Percentiles rank a stretch among this genome's conserved stretches.
Conservation (phyloP, 495 filamentous ascomycete species). For the Pyrenula aspistea region DNA sequence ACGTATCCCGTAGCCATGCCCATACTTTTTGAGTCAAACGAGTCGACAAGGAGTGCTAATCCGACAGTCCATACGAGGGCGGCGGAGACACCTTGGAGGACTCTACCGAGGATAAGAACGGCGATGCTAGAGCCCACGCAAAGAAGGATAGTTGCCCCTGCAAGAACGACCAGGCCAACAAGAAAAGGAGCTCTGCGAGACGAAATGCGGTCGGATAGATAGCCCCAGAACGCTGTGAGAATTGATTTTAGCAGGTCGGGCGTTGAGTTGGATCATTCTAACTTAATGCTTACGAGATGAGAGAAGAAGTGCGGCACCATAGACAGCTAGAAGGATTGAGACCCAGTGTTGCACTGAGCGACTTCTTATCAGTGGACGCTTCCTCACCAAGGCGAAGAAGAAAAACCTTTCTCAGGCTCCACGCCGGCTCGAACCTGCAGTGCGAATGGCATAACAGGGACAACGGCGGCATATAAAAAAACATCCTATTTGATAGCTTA, state of each 20-base stretch:
- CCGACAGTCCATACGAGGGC: constrained; percentile 54
- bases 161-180: constrained; percentile 39
- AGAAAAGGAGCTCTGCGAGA: constrained; percentile 45
- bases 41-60: constrained; percentile 42
- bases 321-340: constrained; percentile 61
- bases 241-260: too few species aligned
- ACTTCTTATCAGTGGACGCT: too few species aligned
- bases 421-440: constrained; percentile 46
- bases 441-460: constrained; percentile 69
- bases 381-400: too few species aligned
- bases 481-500: too few species aligned
- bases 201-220: constrained; percentile 39
- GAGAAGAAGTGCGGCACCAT: constrained; percentile 56
- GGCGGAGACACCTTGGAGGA: constrained; percentile 46
- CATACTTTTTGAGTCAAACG: constrained; percentile 39
- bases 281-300: constrained; percentile 33
- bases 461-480: constrained; percentile 64
- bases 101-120: constrained; percentile 38
- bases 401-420: constrained; percentile 35
- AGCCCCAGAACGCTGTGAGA: constrained; percentile 23
- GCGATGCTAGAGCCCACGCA: constrained; percentile 33
- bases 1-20: constrained; percentile 58
- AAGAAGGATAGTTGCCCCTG: constrained; percentile 41
- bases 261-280: constrained; percentile 6
- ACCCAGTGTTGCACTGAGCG: constrained; percentile 61